Evolutionary conservation across 768 basidiomycete genomes (phyloP), one percentile per base, ranked within the genome.

Genomic region (Rhizopogon roseolus): DNA sequence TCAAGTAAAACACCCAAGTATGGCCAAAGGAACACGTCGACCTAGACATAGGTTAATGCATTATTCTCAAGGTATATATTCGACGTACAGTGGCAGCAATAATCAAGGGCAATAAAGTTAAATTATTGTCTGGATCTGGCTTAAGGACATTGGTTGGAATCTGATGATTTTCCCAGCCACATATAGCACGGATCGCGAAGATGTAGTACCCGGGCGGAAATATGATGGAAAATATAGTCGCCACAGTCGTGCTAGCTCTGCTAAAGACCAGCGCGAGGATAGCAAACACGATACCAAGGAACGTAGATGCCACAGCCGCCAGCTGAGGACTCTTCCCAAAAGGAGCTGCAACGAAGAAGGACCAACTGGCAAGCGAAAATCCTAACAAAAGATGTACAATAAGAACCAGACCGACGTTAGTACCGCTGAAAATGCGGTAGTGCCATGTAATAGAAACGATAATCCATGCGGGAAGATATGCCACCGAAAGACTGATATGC

Each of bases 121-220:
- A 66, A 10, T 77, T 66, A 52, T 71, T 69, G 59, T 86, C 84
- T 2, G 88, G 88, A 65, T 89, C 86, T 0, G 75, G 72, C 34
- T 78, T 71, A 25, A 85, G 53, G 7, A 78, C 65, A 59, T 85
- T 76, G 0, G 86, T 81, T 2, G 80, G 66, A 29, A 79, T 67
- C 52, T 76, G 71, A 50, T 82, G 72, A 50, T 77, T 79, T 68
- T 92, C 88, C 60, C 78, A 90, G 11, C 85, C 86, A 50, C 80
- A 77, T 1, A 91, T 78, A 1, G 81, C 81, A 42, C 85, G 78
- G 8, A 83, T 79, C 6, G 81, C 81, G 60, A 90, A 90, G 19
- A 88, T 76, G 59, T 87, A 91, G 66, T 84, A 90, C 10, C 80
- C 79, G 1, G 90, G 87, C 0, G 90, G 90, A 61, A 90, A 90